Evolutionary conservation across 2,329 filamentous ascomycete genomes (phyloP).

Genomic region (Fusarium sp.): DNA sequence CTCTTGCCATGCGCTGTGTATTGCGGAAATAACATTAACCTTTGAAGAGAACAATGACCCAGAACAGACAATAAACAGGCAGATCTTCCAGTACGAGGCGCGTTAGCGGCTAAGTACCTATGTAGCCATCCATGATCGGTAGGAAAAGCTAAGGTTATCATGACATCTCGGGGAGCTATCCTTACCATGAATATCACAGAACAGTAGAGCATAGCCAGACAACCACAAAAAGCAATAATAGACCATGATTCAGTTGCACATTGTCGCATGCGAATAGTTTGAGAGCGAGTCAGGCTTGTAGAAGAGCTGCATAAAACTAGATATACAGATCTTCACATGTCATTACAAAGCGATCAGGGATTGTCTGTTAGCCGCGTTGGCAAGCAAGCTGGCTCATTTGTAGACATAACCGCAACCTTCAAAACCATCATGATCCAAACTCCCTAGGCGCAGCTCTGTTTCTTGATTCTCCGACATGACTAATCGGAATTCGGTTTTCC

Average conservation of each 20-base stretch:
- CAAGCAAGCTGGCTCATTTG: background rate
- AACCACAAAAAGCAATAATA: background rate
- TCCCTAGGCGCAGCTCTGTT: background rate
- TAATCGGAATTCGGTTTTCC: background rate
- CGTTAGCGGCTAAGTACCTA: conserved; percentile 8
- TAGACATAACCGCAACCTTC: background rate
- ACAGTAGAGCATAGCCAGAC: background rate
- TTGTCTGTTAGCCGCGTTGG: background rate
- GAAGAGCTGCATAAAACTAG: background rate
- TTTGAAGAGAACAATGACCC: conserved; percentile 7
- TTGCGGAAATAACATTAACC: background rate
- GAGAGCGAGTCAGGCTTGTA: background rate
- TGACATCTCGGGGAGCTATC: background rate
- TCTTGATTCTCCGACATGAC: background rate
- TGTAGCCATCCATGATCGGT: background rate
- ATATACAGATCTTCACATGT: background rate
- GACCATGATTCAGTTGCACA: background rate
- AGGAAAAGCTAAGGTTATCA: conserved; percentile 1
- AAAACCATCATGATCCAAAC: background rate
- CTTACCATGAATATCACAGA: background rate
- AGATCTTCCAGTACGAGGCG: conserved; percentile 1
- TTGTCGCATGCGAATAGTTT: background rate
- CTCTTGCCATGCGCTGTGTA: background rate
- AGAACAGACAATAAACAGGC: background rate
- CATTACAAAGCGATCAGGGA: background rate